These are phyloP conservation scores for Mortierella sp. DNA, from an alignment of 371 early-diverging fungal genomes.

Conservation along the genomic window DNA sequence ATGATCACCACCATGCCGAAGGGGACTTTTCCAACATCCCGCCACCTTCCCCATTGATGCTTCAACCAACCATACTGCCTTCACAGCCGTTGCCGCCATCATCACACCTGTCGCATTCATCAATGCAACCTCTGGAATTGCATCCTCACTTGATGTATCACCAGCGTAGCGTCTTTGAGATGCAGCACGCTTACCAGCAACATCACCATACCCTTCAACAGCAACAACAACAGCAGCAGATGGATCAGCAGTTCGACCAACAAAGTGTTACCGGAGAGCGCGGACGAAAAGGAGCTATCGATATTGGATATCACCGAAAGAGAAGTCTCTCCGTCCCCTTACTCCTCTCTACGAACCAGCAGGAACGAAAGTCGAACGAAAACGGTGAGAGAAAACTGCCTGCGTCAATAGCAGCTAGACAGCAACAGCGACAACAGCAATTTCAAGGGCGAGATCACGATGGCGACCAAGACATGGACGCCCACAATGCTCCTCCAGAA, in stretches of 20 bases:
- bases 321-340: conserved; percentile 44
- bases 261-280: not conserved
- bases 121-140: not conserved
- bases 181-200: not conserved
- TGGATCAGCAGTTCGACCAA: conserved; percentile 2
- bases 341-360: conserved; percentile 7
- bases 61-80: conserved; percentile 31
- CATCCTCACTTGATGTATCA: conserved; percentile 2
- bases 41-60: conserved; percentile 20
- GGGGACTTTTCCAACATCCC: not conserved
- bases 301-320: conserved; percentile 10
- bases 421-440: not conserved
- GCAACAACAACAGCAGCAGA: conserved; percentile 2
- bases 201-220: not conserved
- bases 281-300: not conserved
- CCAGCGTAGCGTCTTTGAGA: not conserved
- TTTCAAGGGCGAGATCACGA: not conserved
- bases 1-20: not conserved
- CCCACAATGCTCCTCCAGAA: not conserved
- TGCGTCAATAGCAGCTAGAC: not conserved
- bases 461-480: conserved; percentile 39
- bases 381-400: not conserved
- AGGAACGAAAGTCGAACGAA: too few relatives aligned
- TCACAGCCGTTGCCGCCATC: conserved; percentile 17
- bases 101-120: conserved; percentile 5